Base-by-base conservation (phyloP, 2,329 filamentous ascomycete genomes). In the Ophiobolus disseminans region DNA sequence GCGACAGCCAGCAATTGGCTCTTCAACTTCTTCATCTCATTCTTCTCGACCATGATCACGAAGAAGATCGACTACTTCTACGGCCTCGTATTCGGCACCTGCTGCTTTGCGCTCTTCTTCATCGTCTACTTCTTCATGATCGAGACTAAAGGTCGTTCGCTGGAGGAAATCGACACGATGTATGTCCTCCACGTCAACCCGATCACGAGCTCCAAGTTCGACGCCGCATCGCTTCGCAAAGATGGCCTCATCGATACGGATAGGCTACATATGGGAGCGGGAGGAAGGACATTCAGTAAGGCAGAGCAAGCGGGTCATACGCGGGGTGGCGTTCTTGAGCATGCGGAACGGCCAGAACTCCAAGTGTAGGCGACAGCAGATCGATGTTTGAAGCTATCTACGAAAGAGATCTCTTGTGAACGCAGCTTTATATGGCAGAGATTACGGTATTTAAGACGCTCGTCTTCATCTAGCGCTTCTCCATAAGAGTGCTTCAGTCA, bases 21-120 rank as follows among this genome's bases (percentile, higher is more conserved):
- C n/a, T 76, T 70, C 64, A 76, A 76, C 59, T 76, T 76, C 65
- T 59, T 76, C 36, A 72, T 75, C 50, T 75, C 84, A 0, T 92
- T 92, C 78, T 90, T 91, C 76, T 91, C 89, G 0, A 87, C 89
- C 1, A 90, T 91, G 72, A 91, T 92, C 68, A 88, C 85, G 0
- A 75, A 79, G 0, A 80, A 81, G 2, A 91, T 91, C 49, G 82
- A 87, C 59, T 91, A 87, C 71, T 80, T 80, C 2, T 90, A 89
- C 62, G 89, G 89, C 3, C 88, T 90, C 49, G 85, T 92, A 30
- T 92, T 92, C 69, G 88, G 87, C 0, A 79, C 0, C 48, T 90
- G 86, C 66, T 87, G 88, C 54, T 74, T 89, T 14, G 75, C 82
- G 0, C 87, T 82, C 0, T 82, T 84, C 1, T 57, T 85, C 0